Percentiles rank a stretch among this genome's conserved stretches.
phyloP scores from a whole-genome alignment of 148 eudicot species.

The Linanthus parryae region DNA sequence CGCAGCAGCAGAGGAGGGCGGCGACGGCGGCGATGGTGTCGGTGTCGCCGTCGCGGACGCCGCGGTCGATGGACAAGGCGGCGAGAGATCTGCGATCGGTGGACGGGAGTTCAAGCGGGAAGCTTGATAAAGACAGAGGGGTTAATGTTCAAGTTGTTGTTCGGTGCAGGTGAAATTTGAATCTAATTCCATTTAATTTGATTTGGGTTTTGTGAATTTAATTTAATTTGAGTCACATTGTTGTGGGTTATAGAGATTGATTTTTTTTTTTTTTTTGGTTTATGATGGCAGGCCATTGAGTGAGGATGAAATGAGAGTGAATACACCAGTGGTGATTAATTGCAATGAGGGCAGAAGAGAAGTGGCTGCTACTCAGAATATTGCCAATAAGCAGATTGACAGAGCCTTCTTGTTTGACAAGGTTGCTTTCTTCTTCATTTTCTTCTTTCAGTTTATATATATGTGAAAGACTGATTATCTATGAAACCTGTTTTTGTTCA shows the following conservation, averaged over 20 bases:
- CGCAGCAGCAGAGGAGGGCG: no score
- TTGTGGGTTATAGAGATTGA: background rate
- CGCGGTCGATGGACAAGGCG: slow-evolving; percentile 73
- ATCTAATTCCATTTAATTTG: background rate
- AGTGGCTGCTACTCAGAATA: slow-evolving; percentile 84
- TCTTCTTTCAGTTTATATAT: no score
- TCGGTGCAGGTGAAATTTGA: slow-evolving; percentile 64
- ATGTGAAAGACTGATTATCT: no score
- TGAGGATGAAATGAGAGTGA: slow-evolving; percentile 71
- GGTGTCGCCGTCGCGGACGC: slow-evolving; percentile 72
- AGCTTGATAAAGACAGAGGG: slow-evolving; percentile 61
- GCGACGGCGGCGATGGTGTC: no score
- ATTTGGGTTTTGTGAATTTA: background rate
- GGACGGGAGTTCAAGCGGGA: slow-evolving; percentile 44
- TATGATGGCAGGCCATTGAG: slow-evolving; percentile 71
- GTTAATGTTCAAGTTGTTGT: slow-evolving; percentile 94
- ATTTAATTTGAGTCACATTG: background rate
- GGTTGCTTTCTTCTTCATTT: slow-evolving; percentile 25
- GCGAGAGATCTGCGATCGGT: slow-evolving; percentile 71
- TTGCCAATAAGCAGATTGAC: slow-evolving; percentile 87
- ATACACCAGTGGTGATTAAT: slow-evolving; percentile 90
- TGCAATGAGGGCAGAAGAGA: slow-evolving; percentile 85
- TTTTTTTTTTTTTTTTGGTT: background rate
- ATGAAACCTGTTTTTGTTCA: no score
- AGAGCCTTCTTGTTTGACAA: slow-evolving; percentile 86